Conservation (phyloP, 176 grass and related monocot genomes). For the Elymus sibiricus region DNA sequence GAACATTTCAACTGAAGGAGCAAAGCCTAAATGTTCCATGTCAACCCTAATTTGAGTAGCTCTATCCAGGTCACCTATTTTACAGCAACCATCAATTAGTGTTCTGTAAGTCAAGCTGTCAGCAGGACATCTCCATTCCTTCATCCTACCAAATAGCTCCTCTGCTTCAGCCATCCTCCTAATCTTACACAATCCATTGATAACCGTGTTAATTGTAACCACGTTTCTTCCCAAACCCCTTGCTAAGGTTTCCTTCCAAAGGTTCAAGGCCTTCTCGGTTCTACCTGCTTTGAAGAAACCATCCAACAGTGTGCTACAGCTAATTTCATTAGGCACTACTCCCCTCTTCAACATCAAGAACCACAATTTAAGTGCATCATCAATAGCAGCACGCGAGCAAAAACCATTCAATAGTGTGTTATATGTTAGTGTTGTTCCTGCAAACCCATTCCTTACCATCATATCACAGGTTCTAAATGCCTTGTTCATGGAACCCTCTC, state of each 20-base stretch:
- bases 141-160: constrained; percentile 61
- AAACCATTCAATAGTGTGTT: constrained; percentile 87
- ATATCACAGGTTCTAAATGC: constrained; percentile 64
- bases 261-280: constrained; percentile 52
- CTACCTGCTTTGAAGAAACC: constrained; percentile 76
- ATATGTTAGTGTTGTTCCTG: constrained; percentile 61
- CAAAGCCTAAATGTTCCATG: constrained; percentile 59
- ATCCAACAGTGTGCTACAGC: constrained; percentile 74
- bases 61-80: constrained; percentile 52
- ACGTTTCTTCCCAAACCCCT: constrained; percentile 69
- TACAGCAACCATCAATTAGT: constrained; percentile 80
- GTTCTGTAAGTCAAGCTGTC: constrained; percentile 83
- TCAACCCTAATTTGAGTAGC: constrained; percentile 56
- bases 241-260: constrained; percentile 90
- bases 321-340: constrained; percentile 78
- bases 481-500: constrained; percentile 59
- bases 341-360: constrained; percentile 87
- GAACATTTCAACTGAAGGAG: constrained; percentile 83
- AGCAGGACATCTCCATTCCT: constrained; percentile 51
- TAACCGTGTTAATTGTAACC: constrained; percentile 58
- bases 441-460: constrained; percentile 60
- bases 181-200: constrained; percentile 80
- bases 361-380: constrained; percentile 83
- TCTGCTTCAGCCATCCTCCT: constrained; percentile 62
- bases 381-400: constrained; percentile 52